Conservation (phyloP, 2,329 filamentous ascomycete species). For the Trichoderma hamatum region DNA sequence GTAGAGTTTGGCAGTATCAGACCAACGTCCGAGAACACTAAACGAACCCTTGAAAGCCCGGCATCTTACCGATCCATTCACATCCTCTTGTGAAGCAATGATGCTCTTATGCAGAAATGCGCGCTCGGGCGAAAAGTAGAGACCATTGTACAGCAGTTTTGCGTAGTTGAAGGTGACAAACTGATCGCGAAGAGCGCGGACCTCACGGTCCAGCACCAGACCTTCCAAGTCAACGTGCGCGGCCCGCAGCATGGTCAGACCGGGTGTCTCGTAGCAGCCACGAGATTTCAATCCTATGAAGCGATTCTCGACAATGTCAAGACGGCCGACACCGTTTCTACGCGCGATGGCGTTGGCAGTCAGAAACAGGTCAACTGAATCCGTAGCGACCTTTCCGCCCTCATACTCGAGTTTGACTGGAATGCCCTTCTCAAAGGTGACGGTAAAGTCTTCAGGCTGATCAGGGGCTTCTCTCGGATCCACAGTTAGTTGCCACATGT, state of each 20-base stretch:
- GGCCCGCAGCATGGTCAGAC: conserved; percentile 3
- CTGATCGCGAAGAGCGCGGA: neutral
- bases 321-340: conserved; percentile 1
- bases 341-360: neutral
- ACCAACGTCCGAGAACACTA: conserved; percentile 4
- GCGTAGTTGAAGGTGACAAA: conserved; percentile 8
- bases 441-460: conserved; percentile 53
- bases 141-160: conserved; percentile 2
- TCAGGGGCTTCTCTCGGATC: conserved; percentile 14
- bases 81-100: neutral
- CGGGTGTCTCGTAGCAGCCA: conserved; percentile 3
- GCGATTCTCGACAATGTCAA: conserved; percentile 11
- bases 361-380: neutral
- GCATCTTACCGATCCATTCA: neutral
- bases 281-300: conserved; percentile 3
- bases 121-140: conserved; percentile 5
- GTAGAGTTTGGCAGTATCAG: conserved; percentile 1
- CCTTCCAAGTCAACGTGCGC: neutral
- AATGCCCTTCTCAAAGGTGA: conserved; percentile 68
- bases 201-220: neutral
- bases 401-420: conserved; percentile 58
- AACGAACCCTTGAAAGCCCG: neutral
- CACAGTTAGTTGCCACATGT: conserved; percentile 69
- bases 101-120: conserved; percentile 1
- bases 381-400: neutral